Evolutionary conservation across 805 yeast genomes (phyloP).

Genomic region (Yamadazyma takamatsuzukensis): DNA sequence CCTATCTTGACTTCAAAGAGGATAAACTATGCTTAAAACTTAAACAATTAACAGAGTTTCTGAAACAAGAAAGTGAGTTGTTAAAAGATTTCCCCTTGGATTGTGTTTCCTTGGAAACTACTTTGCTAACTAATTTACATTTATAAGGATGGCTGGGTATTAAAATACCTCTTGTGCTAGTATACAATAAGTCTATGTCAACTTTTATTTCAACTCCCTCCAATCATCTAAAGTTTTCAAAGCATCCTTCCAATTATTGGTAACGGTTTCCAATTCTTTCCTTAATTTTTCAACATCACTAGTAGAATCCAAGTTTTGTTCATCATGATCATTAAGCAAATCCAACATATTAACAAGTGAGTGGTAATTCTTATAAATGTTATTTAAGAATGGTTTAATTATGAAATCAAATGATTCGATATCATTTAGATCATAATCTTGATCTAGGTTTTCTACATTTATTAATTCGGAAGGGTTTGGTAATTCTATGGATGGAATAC

Average conservation of each 20-base stretch:
- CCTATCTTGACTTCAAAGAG: constrained; percentile 19
- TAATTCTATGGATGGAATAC: too few relatives aligned
- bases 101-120: constrained; percentile 29
- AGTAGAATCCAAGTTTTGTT: constrained; percentile 9
- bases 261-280: constrained; percentile 30
- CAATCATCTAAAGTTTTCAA: constrained; percentile 36
- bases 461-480: constrained; percentile 29
- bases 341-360: constrained; percentile 17
- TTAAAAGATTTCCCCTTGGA: constrained; percentile 27
- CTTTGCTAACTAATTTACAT: constrained; percentile 15
- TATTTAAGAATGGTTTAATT: constrained; percentile 32
- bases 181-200: neutral
- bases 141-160: neutral
- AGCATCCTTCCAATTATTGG: constrained; percentile 38
- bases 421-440: constrained; percentile 26
- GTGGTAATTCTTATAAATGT: constrained; percentile 33
- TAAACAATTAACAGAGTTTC: constrained; percentile 10
- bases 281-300: constrained; percentile 13
- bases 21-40: constrained; percentile 14
- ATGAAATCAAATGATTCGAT: constrained; percentile 33
- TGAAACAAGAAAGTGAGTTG: constrained; percentile 14
- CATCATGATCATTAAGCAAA: constrained; percentile 4
- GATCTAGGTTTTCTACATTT: constrained; percentile 5
- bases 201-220: constrained; percentile 13
- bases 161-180: neutral